Base-by-base conservation (phyloP, 1,139 yeast genomes). In the Taiozyma onychis region DNA sequence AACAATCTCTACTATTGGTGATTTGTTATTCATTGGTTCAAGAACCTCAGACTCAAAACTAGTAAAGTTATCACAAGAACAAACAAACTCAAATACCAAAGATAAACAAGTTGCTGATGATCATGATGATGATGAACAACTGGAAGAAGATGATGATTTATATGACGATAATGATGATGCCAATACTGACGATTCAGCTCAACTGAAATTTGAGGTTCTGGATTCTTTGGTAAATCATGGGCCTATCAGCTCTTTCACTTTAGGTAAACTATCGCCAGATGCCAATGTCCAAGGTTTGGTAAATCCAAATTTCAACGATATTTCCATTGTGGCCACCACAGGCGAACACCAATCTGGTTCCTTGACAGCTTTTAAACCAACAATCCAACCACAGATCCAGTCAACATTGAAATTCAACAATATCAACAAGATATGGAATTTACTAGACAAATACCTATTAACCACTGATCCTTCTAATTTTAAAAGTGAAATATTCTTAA, bases 341-440 rank as follows among this genome's bases (percentile, higher is more conserved):
- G 97, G 97, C 0, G 73, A 81, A 16, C 83, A 78, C 21, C 60
- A 65, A 1, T 74, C 78, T 18, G 78, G 85, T 9, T 75, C 78
- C 43, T 60, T 91, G 39, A 80, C 85, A 39, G 74, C 86, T 9
- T 71, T 85, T 45, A 75, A 80, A 13, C 88, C 88, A 9, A 74
- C 83, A 11, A 74, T 85, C 9, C 83, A 82, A 56, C 91, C 91
- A 1, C 63, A 63, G 0, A 81, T 89, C 41, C 80, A 81, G 48
- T 79, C 88, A 6, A 82, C 95, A 0, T 72, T 91, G 44, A 82
- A 83, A 47, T 90, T 91, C 53, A 81, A 86, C 2, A 84, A 88
- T 57, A 81, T 88, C 37, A 83, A 86, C 52, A 80, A 88, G 57
- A 78, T 89, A 65, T 85, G 93, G 88, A 85, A 88, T 42, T 51